Evolutionary conservation across 805 yeast species (phyloP), one percentile per base, ranked within the genome.

Genomic region (Ogataea nitratoaversa): DNA sequence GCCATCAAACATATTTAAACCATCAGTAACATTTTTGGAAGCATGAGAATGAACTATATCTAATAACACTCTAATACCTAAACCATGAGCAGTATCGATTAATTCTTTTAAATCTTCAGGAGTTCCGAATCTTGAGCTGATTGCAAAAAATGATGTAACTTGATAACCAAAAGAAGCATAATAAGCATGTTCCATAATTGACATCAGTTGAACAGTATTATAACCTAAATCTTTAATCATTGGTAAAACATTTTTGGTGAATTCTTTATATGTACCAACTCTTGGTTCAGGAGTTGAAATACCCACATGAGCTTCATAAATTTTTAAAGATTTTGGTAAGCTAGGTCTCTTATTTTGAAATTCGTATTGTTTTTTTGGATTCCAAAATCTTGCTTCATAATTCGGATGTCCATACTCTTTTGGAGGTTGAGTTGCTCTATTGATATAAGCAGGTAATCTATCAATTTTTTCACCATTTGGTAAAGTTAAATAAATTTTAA

Each of bases 131-230:
- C 99, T 74, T 7, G 97, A 90, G 38, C 93, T 81, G 19, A 76
- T 72, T 2, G 98, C 97, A 60, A 85, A 91, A 60, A 91, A 93
- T 44, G 83, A 85, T 18, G 98, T 90, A 20, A 91, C 81, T 63
- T 91, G 99, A 61, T 91, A 91, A n/a, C 99, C 99, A 60, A 91
- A 91, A 2, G 96, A 87, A 1, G 97, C 99, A 61, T 91, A 91
- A 60, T 91, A 91, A 2, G 99, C 98, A 61, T 91, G 99, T 64
- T 91, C 99, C 99, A 91, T 91, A 32, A 91, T 76, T 0, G 99
- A 97, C 99, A 91, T 91, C 57, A 91, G 71, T 65, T 91, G 99
- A 53, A 91, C 84, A 4, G 95, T 81, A 62, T 93, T 88, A 63
- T 91, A 91, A 28, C 97, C 97, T 44, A 90, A 71, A 47, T 82